A percentile compares a stretch with the other conserved stretches of the same genome.
Conservation (phyloP, 2,329 filamentous ascomycete species). For the Paecilomyces variotii region DNA sequence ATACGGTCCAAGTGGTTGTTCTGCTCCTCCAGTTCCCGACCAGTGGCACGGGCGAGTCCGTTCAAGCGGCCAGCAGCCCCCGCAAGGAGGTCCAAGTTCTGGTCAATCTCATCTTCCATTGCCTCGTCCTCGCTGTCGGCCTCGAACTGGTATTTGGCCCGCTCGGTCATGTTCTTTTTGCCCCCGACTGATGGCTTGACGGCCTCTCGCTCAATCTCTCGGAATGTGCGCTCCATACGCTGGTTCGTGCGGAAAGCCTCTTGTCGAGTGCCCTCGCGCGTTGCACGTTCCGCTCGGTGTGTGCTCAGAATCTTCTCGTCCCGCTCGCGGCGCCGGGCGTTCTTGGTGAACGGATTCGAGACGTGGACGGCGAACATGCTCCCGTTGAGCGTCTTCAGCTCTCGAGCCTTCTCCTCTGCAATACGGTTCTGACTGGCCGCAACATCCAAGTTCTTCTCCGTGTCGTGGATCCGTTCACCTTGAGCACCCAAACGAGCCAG, state of each 20-base stretch:
- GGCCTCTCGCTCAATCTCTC: constrained; percentile 53
- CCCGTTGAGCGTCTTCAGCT: constrained; percentile 76
- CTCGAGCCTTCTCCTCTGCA: constrained; percentile 70
- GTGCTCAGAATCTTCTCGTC: constrained; percentile 64
- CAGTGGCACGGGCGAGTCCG: constrained; percentile 63
- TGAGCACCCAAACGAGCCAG: constrained; percentile 68
- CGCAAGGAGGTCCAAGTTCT: constrained; percentile 53
- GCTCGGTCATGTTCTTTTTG: constrained; percentile 49
- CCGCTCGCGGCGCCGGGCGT: constrained; percentile 53
- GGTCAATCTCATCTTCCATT: constrained; percentile 65
- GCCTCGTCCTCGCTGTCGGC: constrained; percentile 62
- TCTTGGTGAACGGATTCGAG: constrained; percentile 67
- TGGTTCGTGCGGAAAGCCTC: constrained; percentile 48
- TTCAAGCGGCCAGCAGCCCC: constrained; percentile 63
- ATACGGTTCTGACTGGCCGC: constrained; percentile 67
- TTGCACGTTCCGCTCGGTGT: constrained; percentile 48
- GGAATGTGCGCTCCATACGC: constrained; percentile 56
- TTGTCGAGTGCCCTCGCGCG: constrained; percentile 48
- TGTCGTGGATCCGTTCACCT: constrained; percentile 72
- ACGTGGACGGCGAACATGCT: constrained; percentile 88
- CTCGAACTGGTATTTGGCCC: constrained; percentile 69
- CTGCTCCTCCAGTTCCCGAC: constrained; percentile 65
- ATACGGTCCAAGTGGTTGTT: constrained; percentile 73
- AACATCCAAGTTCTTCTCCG: constrained; percentile 73
- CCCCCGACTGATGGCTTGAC: constrained; percentile 43